Evolutionary conservation across 1,139 yeast genomes (phyloP).

Genomic region (Scheffersomyces segobiensis): DNA sequence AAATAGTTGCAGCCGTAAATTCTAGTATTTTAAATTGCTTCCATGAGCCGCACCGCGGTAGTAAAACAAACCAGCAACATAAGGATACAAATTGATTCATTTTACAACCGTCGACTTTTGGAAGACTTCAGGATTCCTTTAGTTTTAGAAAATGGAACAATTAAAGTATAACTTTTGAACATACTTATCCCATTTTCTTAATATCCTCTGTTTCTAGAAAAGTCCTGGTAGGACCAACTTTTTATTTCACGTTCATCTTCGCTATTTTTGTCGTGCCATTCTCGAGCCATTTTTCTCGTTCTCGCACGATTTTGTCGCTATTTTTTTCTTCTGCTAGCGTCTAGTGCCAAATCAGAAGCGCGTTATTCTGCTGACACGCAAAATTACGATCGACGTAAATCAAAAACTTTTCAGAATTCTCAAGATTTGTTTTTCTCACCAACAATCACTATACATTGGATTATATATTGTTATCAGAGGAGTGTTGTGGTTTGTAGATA

Average conservation of each 20-base stretch:
- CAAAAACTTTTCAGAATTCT: not conserved
- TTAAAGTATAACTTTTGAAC: no score
- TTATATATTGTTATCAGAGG: not conserved
- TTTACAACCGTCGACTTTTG: no score
- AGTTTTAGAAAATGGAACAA: no score
- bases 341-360: not conserved
- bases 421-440: not conserved
- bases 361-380: not conserved
- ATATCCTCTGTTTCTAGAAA: no score
- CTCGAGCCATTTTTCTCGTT: no score
- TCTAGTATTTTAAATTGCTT: no score
- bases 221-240: no score
- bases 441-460: not conserved
- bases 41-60: not conserved
- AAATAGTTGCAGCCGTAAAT: not conserved
- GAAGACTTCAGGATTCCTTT: no score
- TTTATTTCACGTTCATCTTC: not conserved
- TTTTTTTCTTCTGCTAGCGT: not conserved
- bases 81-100: no score
- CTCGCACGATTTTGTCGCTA: not conserved
- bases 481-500: not conserved
- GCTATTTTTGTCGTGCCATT: no score
- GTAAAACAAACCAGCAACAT: not conserved
- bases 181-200: no score
- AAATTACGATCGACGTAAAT: not conserved